Base-by-base conservation (phyloP, 2,329 filamentous ascomycete species). In the Diaporthe capsici region DNA sequence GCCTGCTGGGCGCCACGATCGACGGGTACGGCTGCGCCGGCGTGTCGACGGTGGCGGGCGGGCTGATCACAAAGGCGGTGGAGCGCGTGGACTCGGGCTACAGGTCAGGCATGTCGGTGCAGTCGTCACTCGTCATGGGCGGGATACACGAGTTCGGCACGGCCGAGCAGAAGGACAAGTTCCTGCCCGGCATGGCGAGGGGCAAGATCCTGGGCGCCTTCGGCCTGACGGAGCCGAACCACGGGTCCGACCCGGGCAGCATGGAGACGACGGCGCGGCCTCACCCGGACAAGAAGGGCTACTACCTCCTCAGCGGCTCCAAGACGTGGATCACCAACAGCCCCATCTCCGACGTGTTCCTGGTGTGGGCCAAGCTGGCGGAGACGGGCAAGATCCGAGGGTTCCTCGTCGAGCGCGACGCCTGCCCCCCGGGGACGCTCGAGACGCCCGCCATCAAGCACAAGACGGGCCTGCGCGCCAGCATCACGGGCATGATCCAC, bases 401-500 rank as follows among this genome's bases (percentile, higher is more conserved):
- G 0, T 99, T 98, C 85, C 85, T 98, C 65, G 90, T 99, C 44
- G 95, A 99, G 85, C 91, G 96, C 79, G 91, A 92, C 79, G 90
- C 95, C 79, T 98, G 96, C 81, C 96, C 96, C 2, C 88, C 94
- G 0, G 96, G 97, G 3, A 97, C 96, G 0, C 88, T 99, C 20
- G 95, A 97, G 84, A 99, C 97, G 8, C 97, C 97, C 1, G 87
- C 94, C 17, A 93, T 99, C 84, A 97, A 97, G 88, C 92, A 98
- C 87, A 99, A 99, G 90, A 98, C 94, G 77, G 97, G 96, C 2
- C 91, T 99, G 44, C 90, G 97, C 75, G 97, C 97, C 17, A 98
- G 95, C 17, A 94, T 98, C 78, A 99, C 97, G 0, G 97, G 97
- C 75, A 98, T 98, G 97, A 98, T 99, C 79, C 95, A 98, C 80